Percentiles rank a stretch among this genome's conserved stretches.
phyloP scores from a whole-genome alignment of 257 asterid species.

The Craterostigma plantagineum region DNA sequence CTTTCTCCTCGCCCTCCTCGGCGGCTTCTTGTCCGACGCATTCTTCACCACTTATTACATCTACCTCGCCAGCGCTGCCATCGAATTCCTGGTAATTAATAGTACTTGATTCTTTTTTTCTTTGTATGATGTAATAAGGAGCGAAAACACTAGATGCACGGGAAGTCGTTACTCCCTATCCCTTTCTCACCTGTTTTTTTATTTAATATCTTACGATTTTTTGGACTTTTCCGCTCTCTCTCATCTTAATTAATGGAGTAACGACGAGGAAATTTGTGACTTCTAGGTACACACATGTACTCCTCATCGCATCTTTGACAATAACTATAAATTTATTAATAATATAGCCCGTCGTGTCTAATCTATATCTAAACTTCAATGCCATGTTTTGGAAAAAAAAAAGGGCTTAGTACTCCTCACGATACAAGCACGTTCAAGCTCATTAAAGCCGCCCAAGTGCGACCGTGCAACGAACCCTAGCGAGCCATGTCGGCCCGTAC shows the following conservation, averaged over 20 bases:
- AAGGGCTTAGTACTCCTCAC: conserved; percentile 69
- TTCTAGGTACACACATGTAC: too few relatives aligned
- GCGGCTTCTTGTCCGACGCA: conserved; percentile 83
- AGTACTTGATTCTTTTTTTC: too few relatives aligned
- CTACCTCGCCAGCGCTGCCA: conserved; percentile 37
- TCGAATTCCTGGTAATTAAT: conserved; percentile 58
- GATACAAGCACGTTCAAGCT: conserved; percentile 47
- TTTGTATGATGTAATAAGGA: neutral
- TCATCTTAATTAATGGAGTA: neutral
- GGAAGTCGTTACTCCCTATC: conserved; percentile 13
- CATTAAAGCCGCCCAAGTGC: conserved; percentile 55
- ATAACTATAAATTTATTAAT: too few relatives aligned
- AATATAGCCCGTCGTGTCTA: too few relatives aligned
- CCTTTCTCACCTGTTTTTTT: neutral
- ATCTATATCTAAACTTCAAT: too few relatives aligned
- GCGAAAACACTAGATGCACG: conserved; percentile 8
- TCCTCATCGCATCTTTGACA: too few relatives aligned
- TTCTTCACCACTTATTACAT: conserved; percentile 53
- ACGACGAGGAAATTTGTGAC: too few relatives aligned
- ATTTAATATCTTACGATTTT: neutral
- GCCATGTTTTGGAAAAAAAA: neutral
- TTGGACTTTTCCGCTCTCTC: conserved; percentile 1
- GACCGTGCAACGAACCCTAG: conserved; percentile 6
- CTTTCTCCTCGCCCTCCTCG: conserved; percentile 69
- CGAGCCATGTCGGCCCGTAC: conserved; percentile 34